Conservation (phyloP, 192 early-diverging fungal genomes). For the Coemansia nantahalensis region DNA sequence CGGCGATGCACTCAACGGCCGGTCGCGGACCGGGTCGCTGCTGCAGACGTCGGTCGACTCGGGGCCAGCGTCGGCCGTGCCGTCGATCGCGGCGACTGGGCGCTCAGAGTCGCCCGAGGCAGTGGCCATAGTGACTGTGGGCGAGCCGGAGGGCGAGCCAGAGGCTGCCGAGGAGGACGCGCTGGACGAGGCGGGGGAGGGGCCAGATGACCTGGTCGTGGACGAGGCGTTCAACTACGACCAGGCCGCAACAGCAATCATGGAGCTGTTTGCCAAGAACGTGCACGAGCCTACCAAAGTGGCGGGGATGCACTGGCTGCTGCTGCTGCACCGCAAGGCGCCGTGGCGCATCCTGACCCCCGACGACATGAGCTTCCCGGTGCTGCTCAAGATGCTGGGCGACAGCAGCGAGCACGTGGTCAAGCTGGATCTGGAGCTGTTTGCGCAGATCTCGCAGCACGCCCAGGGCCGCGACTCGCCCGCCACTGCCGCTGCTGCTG, state of each 20-base stretch:
- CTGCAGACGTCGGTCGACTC: conserved; percentile 7
- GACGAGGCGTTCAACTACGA: conserved; percentile 83
- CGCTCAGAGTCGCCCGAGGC: background rate
- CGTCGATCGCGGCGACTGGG: conserved; percentile 19
- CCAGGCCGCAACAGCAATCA: conserved; percentile 74
- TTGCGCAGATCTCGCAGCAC: conserved; percentile 85
- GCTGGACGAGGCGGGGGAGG: too few species aligned
- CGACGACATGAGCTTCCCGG: conserved; percentile 84
- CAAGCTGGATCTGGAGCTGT: conserved; percentile 83
- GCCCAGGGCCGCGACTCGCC: conserved; percentile 4
- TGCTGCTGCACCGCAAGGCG: conserved; percentile 94
- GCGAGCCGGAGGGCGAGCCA: background rate
- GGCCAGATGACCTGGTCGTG: conserved; percentile 7
- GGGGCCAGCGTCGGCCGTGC: conserved; percentile 32
- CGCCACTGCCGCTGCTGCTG: too few species aligned
- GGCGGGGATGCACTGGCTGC: conserved; percentile 91
- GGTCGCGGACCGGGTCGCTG: conserved; percentile 31
- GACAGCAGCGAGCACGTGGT: conserved; percentile 96
- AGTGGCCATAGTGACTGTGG: background rate
- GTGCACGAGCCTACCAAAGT: conserved; percentile 92
- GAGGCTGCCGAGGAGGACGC: too few species aligned
- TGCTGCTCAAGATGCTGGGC: conserved; percentile 85
- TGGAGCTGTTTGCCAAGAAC: conserved; percentile 63
- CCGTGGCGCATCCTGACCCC: conserved; percentile 81
- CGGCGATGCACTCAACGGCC: background rate